These are phyloP conservation scores for Avicennia marina DNA, from an alignment of 257 asterid species.

Conservation along the genomic window DNA sequence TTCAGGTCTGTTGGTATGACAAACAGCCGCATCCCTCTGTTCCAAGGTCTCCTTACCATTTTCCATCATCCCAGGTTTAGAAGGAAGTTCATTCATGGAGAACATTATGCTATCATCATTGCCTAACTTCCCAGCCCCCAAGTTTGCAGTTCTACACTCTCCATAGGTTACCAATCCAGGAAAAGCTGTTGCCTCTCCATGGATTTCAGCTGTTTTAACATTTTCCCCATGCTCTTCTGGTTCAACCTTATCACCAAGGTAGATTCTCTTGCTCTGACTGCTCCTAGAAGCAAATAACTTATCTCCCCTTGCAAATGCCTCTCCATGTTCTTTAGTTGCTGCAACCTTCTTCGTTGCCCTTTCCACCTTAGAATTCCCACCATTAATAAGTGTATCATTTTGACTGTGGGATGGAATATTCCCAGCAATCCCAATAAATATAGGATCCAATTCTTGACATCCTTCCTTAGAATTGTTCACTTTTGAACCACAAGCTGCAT, in stretches of 20 bases:
- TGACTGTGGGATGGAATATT: slow-evolving; percentile 28
- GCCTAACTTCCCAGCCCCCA: slow-evolving; percentile 37
- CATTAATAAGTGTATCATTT: slow-evolving; percentile 17
- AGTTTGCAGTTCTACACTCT: slow-evolving; percentile 29
- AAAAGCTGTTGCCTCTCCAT: slow-evolving; percentile 26
- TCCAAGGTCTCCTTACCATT: slow-evolving; percentile 22
- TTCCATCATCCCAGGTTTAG: slow-evolving; percentile 20
- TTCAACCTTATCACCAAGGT: slow-evolving; percentile 23
- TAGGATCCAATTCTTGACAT: slow-evolving; percentile 25
- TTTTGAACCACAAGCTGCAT: slow-evolving; percentile 25
- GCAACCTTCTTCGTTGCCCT: slow-evolving; percentile 30
- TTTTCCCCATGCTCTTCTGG: slow-evolving; percentile 22
- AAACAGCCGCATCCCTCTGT: slow-evolving; percentile 1
- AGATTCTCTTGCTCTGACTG: slow-evolving; percentile 23
- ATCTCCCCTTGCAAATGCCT: slow-evolving; percentile 16
- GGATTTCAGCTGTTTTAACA: slow-evolving; percentile 36
- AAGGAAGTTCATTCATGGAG: slow-evolving; percentile 19
- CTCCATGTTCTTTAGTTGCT: slow-evolving; percentile 37
- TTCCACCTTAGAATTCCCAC: slow-evolving; percentile 27
- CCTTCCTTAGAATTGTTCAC: slow-evolving; percentile 25
- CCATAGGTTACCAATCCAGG: slow-evolving; percentile 31
- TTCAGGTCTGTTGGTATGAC: slow-evolving; percentile 19
- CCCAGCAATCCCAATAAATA: slow-evolving; percentile 27
- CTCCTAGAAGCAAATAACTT: slow-evolving; percentile 2
- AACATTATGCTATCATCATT: slow-evolving; percentile 21